Conservation (phyloP, 441 rosid genomes). For the Gossypium schwendimanii region DNA sequence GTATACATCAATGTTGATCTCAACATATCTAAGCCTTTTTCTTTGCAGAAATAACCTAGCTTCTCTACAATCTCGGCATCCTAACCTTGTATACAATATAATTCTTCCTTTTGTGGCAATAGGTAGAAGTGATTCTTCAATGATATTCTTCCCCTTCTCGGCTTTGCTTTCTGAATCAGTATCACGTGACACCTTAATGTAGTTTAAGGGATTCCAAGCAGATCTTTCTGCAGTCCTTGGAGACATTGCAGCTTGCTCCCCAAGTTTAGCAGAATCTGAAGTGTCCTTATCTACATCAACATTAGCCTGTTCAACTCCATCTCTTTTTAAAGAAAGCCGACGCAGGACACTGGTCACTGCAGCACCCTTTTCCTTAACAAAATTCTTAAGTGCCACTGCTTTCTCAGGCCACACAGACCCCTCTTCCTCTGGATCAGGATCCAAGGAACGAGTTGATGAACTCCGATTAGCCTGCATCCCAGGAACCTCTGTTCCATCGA, state of each 20-base stretch:
- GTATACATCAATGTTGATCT: slow-evolving; percentile 70
- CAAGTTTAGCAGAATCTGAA: slow-evolving; percentile 27
- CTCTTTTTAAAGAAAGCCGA: slow-evolving; percentile 44
- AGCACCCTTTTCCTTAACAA: slow-evolving; percentile 55
- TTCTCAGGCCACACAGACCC: slow-evolving; percentile 59
- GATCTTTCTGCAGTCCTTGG: slow-evolving; percentile 37
- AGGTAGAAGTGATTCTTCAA: slow-evolving; percentile 30
- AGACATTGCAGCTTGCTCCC: slow-evolving; percentile 27
- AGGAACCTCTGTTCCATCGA: slow-evolving; percentile 47
- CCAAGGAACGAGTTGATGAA: slow-evolving; percentile 28
- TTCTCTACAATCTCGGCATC: slow-evolving; percentile 53
- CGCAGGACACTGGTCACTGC: slow-evolving; percentile 57
- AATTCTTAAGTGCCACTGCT: slow-evolving; percentile 53
- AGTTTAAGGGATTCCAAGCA: slow-evolving; percentile 66
- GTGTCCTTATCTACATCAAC: slow-evolving; percentile 23
- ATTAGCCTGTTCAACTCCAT: slow-evolving; percentile 20
- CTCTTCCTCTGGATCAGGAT: slow-evolving; percentile 30
- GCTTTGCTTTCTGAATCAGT: slow-evolving; percentile 29
- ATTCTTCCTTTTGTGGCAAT: slow-evolving; percentile 58
- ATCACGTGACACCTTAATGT: slow-evolving; percentile 41
- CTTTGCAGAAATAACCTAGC: slow-evolving; percentile 49
- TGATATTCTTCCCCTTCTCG: slow-evolving; percentile 22
- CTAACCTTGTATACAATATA: slow-evolving; percentile 63
- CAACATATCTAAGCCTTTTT: slow-evolving; percentile 65
- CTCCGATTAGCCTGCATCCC: slow-evolving; percentile 34